Evolutionary conservation across 192 early-diverging fungal species (phyloP), one percentile per base, ranked within the genome.

Genomic region (Coemansia sp.): DNA sequence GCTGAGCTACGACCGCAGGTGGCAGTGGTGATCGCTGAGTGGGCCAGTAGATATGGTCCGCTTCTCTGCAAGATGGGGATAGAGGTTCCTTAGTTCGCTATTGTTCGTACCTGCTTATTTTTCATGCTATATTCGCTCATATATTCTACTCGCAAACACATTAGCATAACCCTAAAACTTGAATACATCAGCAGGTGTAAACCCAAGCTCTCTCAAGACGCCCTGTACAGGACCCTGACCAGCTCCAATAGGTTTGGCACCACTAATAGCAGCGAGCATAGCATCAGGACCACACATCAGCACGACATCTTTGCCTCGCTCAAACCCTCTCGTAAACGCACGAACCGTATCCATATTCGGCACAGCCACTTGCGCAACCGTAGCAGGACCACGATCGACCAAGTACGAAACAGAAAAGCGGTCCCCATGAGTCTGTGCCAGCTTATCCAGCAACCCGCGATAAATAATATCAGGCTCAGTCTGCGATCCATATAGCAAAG

Each of bases 211-310:
- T 8, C 71, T 79, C 36, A 92, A 64, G 1, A 86, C 68, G 2
- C 90, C 90, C 20, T 70, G 72, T 18, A 92, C 78, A 15, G 81
- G 84, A 9, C 89, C 90, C 70, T 90, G 90, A 5, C 73, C 70
- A 55, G 76, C 72, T 29, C 81, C 75, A 24, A 87, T 74, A 0
- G 81, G 88, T 46, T 84, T 67, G 12, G 73, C 38, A 16, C 90
- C 90, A 22, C 87, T 76, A 12, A 92, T 79, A 44, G 82, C 74
- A 16, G 74, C 71, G 55, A 92, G 39, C 90, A 92, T 90, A 29
- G 70, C 76, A 61, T 87, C 86, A 1, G 90, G 90, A 15, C 90
- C 90, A 65, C 88, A 89, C 18, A 92, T 83, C 70, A 90, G 70
- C 29, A 91, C 78, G 46, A 85, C 69, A 34, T 78, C 81, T 20